phyloP scores from a whole-genome alignment of 768 basidiomycete genomes.

The Auricularia cornea region DNA sequence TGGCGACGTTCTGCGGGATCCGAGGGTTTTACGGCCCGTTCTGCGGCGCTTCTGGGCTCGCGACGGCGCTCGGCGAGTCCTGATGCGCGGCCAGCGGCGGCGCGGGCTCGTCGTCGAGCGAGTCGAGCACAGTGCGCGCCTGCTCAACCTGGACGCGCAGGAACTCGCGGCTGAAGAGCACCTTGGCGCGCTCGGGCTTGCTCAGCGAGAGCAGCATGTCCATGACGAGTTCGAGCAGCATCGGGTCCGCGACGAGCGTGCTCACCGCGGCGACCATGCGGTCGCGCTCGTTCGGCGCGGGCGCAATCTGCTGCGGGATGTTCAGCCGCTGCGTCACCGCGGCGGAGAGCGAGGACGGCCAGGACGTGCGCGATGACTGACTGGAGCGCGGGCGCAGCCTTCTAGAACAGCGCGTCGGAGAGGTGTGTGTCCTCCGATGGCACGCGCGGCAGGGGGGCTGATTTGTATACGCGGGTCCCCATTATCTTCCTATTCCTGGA shows the following conservation, averaged over 20 bases:
- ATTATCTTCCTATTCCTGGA: too few relatives aligned
- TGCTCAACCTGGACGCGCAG: slow-evolving; percentile 74
- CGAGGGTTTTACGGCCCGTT: too few relatives aligned
- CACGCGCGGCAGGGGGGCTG: too few relatives aligned
- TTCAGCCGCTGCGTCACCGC: slow-evolving; percentile 25
- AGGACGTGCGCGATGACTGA: slow-evolving; percentile 77
- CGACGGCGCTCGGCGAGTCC: slow-evolving; percentile 59
- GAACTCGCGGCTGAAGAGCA: slow-evolving; percentile 80
- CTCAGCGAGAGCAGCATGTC: slow-evolving; percentile 79
- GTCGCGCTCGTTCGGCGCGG: slow-evolving; percentile 57
- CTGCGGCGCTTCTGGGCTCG: slow-evolving; percentile 35
- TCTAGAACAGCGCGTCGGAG: too few relatives aligned
- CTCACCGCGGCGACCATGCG: slow-evolving; percentile 60
- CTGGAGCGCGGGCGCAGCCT: too few relatives aligned
- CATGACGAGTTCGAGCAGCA: slow-evolving; percentile 54
- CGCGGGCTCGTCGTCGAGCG: slow-evolving; percentile 49
- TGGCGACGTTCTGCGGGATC: slow-evolving; percentile 40
- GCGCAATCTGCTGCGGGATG: slow-evolving; percentile 19
- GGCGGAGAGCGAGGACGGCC: slow-evolving; percentile 57
- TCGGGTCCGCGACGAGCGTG: slow-evolving; percentile 44
- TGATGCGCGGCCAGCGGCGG: slow-evolving; percentile 24
- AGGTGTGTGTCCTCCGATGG: too few relatives aligned
- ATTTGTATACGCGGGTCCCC: too few relatives aligned
- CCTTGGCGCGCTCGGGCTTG: slow-evolving; percentile 84
- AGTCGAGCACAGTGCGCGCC: slow-evolving; percentile 74